Percentiles rank a stretch among this genome's conserved stretches.
phyloP scores from a whole-genome alignment of 495 filamentous ascomycete genomes.

The Elasticomyces elasticus region DNA sequence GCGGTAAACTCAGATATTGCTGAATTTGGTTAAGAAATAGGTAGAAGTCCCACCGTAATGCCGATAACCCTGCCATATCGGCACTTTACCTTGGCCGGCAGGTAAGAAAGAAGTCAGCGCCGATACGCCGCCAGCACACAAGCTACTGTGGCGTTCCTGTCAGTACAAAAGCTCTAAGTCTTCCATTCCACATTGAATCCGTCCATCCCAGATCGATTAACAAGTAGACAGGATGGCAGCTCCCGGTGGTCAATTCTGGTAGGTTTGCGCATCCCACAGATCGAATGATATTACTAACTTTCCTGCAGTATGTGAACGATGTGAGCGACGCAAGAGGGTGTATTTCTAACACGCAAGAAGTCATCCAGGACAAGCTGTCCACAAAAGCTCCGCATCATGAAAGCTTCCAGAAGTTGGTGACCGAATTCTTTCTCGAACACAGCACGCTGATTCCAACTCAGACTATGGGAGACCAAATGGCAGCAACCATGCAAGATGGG shows the following conservation, averaged over 20 bases:
- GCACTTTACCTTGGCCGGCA: too few relatives aligned
- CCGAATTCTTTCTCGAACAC: background rate
- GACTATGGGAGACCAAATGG: slow-evolving; percentile 74
- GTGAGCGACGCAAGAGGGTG: background rate
- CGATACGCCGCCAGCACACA: too few relatives aligned
- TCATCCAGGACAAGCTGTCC: slow-evolving; percentile 37
- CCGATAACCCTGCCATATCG: too few relatives aligned
- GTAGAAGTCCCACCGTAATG: too few relatives aligned
- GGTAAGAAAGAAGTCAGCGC: too few relatives aligned
- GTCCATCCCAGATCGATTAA: too few relatives aligned
- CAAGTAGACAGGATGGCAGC: slow-evolving; percentile 13
- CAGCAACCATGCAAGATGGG: slow-evolving; percentile 49
- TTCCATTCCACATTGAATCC: background rate
- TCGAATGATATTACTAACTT: background rate
- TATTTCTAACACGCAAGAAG: slow-evolving; percentile 9
- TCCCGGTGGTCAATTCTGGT: slow-evolving; percentile 20
- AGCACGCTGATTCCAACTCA: slow-evolving; percentile 26
- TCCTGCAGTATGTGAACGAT: slow-evolving; percentile 22
- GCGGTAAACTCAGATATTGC: too few relatives aligned
- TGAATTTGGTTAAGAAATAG: too few relatives aligned
- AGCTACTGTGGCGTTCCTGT: too few relatives aligned
- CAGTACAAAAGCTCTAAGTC: too few relatives aligned
- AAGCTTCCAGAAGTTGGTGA: slow-evolving; percentile 41
- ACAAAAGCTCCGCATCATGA: slow-evolving; percentile 48
- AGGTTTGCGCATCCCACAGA: background rate